A percentile compares a stretch with the other conserved stretches of the same genome.
Conservation (phyloP, 306 rosid species). For the Prinsepia uniflora region DNA sequence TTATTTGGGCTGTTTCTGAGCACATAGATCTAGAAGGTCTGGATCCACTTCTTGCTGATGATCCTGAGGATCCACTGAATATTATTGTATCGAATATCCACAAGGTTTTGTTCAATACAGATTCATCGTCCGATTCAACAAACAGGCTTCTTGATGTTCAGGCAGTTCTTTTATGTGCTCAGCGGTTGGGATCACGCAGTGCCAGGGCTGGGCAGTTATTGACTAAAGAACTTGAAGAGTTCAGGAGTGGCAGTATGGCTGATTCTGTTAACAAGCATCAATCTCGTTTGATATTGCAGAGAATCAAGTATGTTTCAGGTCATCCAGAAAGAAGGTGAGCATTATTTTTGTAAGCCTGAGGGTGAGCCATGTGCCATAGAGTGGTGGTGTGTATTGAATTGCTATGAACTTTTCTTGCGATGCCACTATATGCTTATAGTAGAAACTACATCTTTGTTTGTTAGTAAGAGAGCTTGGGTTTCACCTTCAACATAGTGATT, state of each 20-base stretch:
- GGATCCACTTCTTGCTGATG: slow-evolving; percentile 98
- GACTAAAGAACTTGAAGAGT: slow-evolving; percentile 92
- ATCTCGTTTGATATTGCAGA: slow-evolving; percentile 85
- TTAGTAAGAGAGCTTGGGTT: not conserved
- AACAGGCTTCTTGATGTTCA: slow-evolving; percentile 95
- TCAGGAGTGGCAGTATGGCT: slow-evolving; percentile 58
- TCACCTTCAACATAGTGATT: no score
- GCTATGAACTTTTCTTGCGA: not conserved
- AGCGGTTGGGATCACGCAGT: slow-evolving; percentile 87
- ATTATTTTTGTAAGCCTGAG: slow-evolving; percentile 12
- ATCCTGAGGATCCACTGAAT: slow-evolving; percentile 93
- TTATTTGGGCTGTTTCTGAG: slow-evolving; percentile 91
- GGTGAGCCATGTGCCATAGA: slow-evolving; percentile 5
- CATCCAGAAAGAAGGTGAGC: slow-evolving; percentile 72
- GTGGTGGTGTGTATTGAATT: not conserved
- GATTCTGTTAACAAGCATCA: slow-evolving; percentile 99
- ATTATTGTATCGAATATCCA: slow-evolving; percentile 71
- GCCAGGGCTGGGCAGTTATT: slow-evolving; percentile 88
- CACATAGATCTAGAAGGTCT: slow-evolving; percentile 94
- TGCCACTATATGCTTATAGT: not conserved
- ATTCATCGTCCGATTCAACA: slow-evolving; percentile 76
- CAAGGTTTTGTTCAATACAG: slow-evolving; percentile 78
- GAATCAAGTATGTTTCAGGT: slow-evolving; percentile 74
- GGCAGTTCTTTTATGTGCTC: slow-evolving; percentile 88
- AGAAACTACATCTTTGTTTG: not conserved